Base-by-base conservation (phyloP, 805 yeast genomes). In the Saccharomycopsis capsularis region DNA sequence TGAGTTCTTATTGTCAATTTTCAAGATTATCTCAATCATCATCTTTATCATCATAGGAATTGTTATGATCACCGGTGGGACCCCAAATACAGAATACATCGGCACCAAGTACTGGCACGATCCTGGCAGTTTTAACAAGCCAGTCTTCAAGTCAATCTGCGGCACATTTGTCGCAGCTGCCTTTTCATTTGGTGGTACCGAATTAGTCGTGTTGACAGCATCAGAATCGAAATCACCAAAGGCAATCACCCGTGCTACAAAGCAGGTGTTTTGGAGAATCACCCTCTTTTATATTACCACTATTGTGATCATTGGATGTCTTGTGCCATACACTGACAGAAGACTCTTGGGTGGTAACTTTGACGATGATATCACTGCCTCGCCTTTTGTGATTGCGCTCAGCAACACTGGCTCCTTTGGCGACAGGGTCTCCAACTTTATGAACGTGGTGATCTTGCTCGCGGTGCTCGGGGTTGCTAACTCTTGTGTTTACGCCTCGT, bases 351-450 rank as follows among this genome's bases (percentile, higher is more conserved):
- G 80, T 24, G 59, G 68, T 1, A 56, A 63, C 22, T 52, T 62
- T 39, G 64, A 66, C 55, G 21, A 38, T 35, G 76, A 71, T 52
- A 69, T 75, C 40, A 63, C 74, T 22, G 79, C 83, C 1, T 81
- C 88, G 15, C 87, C 88, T 29, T 81, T 75, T 57, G 85, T 81
- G 48, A 71, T 81, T 59, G 83, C 85, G 25, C 68, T 79, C 46
- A 63, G 70, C 32, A 67, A 72, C 66, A 62, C 70, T 62, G 81
- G 82, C 44, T 41, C 70, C 66, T 22, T 81, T 75, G 5, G 70
- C 78, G 43, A 74, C 79, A 56, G 81, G 22, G 48, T 48, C 16
- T 44, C 48, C 21, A 29, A 79, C 59, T 75, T 81, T 55, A 71
- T 81, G 56, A 81, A 81, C 55, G 85, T 82, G 4, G 79, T 73